Percentiles rank a stretch among this genome's conserved stretches.
Evolutionary conservation across 345 rosid genomes (phyloP).

Genomic region (Pelargonium nanum): DNA sequence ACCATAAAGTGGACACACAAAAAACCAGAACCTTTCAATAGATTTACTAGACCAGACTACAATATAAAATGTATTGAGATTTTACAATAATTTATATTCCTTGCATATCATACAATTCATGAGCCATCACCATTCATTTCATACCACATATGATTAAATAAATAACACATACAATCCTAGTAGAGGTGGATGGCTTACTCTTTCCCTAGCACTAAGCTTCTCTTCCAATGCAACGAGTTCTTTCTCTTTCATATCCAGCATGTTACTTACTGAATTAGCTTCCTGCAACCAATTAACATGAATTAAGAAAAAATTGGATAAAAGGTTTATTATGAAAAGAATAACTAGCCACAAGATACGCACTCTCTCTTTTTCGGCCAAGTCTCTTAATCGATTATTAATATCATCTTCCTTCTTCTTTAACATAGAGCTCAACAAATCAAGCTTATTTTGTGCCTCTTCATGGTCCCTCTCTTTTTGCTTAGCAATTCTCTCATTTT

Average conservation of each 20-base stretch:
- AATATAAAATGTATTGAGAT: too few relatives aligned
- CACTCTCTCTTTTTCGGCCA: slow-evolving; percentile 60
- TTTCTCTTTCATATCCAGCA: slow-evolving; percentile 43
- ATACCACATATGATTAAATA: neutral
- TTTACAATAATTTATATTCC: neutral
- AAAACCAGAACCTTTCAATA: too few relatives aligned
- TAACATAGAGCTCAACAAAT: slow-evolving; percentile 35
- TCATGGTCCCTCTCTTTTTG: slow-evolving; percentile 46
- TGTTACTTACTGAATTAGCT: slow-evolving; percentile 28
- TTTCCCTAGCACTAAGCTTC: slow-evolving; percentile 57
- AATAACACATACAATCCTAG: neutral
- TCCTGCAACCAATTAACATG: slow-evolving; percentile 31
- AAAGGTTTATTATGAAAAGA: slow-evolving; percentile 1
- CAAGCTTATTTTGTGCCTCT: slow-evolving; percentile 41
- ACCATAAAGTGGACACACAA: too few relatives aligned
- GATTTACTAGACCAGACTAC: too few relatives aligned
- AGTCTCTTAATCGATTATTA: slow-evolving; percentile 33
- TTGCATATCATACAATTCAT: neutral
- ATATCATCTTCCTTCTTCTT: slow-evolving; percentile 47
- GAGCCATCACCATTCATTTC: too few relatives aligned
- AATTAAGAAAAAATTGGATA: slow-evolving; percentile 10
- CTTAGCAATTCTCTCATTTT: slow-evolving; percentile 34
- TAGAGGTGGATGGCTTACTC: slow-evolving; percentile 36
- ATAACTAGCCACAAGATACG: slow-evolving; percentile 10
- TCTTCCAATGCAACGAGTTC: slow-evolving; percentile 50